These are phyloP conservation scores for Penicillium alfredii DNA, from an alignment of 495 filamentous ascomycete species.

Conservation along the genomic window DNA sequence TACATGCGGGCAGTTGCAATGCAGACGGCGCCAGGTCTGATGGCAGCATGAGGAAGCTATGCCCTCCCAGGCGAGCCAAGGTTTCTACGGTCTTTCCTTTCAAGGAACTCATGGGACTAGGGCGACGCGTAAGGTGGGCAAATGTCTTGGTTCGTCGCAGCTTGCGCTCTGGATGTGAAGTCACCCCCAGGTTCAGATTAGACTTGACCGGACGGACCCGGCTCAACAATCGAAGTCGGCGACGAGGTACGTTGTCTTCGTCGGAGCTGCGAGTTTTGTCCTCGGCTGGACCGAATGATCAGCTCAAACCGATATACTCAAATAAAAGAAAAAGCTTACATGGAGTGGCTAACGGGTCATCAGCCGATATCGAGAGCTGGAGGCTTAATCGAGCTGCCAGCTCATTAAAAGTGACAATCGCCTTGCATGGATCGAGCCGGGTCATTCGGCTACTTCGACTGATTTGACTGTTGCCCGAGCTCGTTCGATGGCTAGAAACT, in stretches of 20 bases:
- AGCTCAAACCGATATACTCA: background rate
- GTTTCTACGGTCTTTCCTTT: conserved; percentile 57
- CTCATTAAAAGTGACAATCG: conserved; percentile 23
- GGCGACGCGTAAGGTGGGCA: conserved; percentile 21
- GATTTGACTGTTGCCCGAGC: conserved; percentile 7
- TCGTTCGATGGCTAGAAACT: background rate
- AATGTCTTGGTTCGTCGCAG: conserved; percentile 42
- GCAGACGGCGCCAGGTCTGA: conserved; percentile 56
- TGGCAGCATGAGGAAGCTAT: conserved; percentile 62
- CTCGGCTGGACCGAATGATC: conserved; percentile 1
- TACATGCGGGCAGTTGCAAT: conserved; percentile 64
- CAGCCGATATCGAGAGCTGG: conserved; percentile 7
- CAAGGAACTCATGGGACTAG: conserved; percentile 48
- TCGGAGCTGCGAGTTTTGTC: background rate
- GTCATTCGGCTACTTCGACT: conserved; percentile 14
- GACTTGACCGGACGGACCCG: conserved; percentile 34
- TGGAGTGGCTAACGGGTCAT: background rate
- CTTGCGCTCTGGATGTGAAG: conserved; percentile 43
- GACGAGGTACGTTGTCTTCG: background rate
- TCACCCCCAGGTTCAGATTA: conserved; percentile 23
- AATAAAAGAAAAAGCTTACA: conserved; percentile 5
- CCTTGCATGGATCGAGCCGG: conserved; percentile 16
- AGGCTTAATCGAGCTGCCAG: conserved; percentile 20
- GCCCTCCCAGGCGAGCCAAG: conserved; percentile 67
- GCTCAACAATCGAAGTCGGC: conserved; percentile 19